Base-by-base conservation (phyloP, 176 grass and related monocot genomes). In the Triticum turgidum region DNA sequence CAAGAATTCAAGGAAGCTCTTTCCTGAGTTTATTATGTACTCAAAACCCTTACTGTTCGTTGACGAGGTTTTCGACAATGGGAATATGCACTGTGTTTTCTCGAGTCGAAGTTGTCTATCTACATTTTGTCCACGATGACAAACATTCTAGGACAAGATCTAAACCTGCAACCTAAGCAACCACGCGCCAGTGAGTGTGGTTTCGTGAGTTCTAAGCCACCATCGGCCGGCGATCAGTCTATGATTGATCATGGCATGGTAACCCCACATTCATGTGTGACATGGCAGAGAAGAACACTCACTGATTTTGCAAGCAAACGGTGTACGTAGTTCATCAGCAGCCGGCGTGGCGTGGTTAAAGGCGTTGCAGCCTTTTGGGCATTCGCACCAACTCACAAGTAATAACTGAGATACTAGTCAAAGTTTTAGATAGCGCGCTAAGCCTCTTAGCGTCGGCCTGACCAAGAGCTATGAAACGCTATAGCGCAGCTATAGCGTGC, bases 331-430 rank as follows among this genome's bases (percentile, higher is more conserved):
- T 44, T 79, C 38, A 8, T 42, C 24, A 49, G 70, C 70, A 22
- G 42, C 69, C 22, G 25, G 25, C 25, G 25, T 25, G 25, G 25
- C 25, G 25, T 25, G 25, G 25, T 25, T 25, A 25, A 89, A 87
- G 82, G 77, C 24, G 73, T 47, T 85, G 86, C 81, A 88, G 86
- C 52, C 77, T 87, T 88, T 88, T 21, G 45, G 25, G 18, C 56
- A 54, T 25, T 45, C 69, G 12, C 61, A 81, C 61, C 69, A 22
- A 11, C 76, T 74, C 3, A 59, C 56, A 21, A 41, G 38, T 58
- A 29, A 45, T 80, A 12, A 45, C 82, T 58, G 42, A 15, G 30
- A 68, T 82, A 25, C 25, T 25, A 25, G 25, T 25, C 25, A 25
- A 25, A 25, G 25, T 25, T 25, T 25, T 25, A 25, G 25, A 25